Conservation (phyloP, 306 rosid genomes). For the Dryas alaskensis region DNA sequence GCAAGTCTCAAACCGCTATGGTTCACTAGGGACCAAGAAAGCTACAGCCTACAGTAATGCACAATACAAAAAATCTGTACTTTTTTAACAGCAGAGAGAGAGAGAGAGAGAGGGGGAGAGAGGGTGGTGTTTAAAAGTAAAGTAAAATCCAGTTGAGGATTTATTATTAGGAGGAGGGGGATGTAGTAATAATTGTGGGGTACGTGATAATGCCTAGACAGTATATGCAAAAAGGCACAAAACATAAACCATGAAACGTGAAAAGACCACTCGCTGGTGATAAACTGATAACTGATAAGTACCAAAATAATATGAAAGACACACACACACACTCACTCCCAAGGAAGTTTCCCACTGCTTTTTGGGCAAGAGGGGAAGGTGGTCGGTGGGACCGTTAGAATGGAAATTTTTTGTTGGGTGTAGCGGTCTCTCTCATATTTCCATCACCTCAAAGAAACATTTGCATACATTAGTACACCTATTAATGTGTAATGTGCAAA, state of each 20-base stretch:
- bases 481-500: too few relatives aligned
- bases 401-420: too few relatives aligned
- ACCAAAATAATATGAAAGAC: background rate
- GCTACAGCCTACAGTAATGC: conserved; percentile 1
- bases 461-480: too few relatives aligned
- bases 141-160: conserved; percentile 5
- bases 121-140: background rate
- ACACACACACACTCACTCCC: background rate
- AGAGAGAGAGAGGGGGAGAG: background rate
- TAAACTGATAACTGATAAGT: background rate
- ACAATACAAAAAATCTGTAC: background rate
- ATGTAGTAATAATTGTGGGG: too few relatives aligned
- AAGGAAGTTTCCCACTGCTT: background rate
- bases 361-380: background rate
- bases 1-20: background rate
- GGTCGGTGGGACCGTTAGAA: background rate
- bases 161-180: too few relatives aligned
- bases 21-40: conserved; percentile 4
- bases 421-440: too few relatives aligned
- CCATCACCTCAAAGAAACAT: too few relatives aligned
- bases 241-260: background rate
- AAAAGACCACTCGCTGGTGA: background rate
- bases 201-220: background rate
- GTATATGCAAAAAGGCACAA: background rate
- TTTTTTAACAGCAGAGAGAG: background rate